Conservation (phyloP, 208 protist species). For the Blastocrithidia nonstop region DNA sequence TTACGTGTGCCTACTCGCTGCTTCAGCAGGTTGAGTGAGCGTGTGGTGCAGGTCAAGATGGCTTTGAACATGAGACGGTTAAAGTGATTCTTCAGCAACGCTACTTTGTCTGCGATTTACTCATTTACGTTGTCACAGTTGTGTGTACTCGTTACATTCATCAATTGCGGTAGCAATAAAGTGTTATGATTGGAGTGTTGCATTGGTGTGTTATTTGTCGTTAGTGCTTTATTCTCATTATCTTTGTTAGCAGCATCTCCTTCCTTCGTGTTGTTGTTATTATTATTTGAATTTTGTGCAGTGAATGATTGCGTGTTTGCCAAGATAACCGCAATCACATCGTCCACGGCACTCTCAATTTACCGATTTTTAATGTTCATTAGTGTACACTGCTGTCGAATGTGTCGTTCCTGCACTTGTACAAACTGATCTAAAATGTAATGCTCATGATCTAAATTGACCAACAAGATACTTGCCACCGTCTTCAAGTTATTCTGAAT, state of each 20-base stretch:
- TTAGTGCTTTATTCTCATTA: no score
- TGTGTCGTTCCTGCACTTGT: conserved; percentile 71
- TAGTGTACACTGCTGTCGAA: conserved; percentile 81
- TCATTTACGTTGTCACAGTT: conserved; percentile 36
- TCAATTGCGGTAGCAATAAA: not conserved
- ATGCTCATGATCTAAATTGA: conserved; percentile 74
- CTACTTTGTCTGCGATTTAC: conserved; percentile 61
- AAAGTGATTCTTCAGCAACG: conserved; percentile 78
- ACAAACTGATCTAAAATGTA: conserved; percentile 89
- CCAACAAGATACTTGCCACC: conserved; percentile 67
- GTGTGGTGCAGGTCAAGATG: conserved; percentile 81
- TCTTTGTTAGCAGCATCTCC: no score
- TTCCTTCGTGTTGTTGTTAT: no score
- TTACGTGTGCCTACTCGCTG: conserved; percentile 85
- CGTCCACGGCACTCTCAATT: conserved; percentile 83
- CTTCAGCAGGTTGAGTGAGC: conserved; percentile 85
- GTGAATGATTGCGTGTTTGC: conserved; percentile 68
- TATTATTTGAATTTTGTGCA: no score
- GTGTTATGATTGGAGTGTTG: not conserved
- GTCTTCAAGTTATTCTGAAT: conserved; percentile 88
- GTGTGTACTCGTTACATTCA: conserved; percentile 33
- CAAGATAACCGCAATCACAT: conserved; percentile 70
- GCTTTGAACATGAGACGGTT: conserved; percentile 86
- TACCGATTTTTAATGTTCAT: conserved; percentile 91
- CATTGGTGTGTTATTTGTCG: no score